A percentile compares a stretch with the other conserved stretches of the same genome.
These are phyloP conservation scores for Gautieria morchelliformis DNA, from an alignment of 768 basidiomycete genomes.

Conservation along the genomic window DNA sequence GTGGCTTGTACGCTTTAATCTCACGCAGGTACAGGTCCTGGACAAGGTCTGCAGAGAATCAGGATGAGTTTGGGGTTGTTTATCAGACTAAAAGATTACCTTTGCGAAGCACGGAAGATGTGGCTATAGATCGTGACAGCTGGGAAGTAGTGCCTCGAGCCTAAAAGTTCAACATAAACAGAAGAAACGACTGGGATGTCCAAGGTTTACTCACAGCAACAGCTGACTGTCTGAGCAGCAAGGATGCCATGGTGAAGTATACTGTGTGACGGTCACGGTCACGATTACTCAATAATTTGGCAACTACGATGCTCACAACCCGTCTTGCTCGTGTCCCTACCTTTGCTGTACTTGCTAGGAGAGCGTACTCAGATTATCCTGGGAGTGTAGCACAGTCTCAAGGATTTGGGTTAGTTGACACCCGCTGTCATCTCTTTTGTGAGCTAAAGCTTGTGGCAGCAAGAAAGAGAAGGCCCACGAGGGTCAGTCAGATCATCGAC, in stretches of 20 bases:
- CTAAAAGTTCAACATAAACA: not conserved
- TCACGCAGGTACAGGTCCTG: conserved; percentile 89
- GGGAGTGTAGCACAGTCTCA: conserved; percentile 53
- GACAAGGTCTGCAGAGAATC: conserved; percentile 66
- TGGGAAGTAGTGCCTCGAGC: not conserved
- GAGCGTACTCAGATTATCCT: conserved; percentile 26
- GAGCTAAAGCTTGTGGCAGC: conserved; percentile 28
- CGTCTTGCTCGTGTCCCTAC: conserved; percentile 31
- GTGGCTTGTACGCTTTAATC: conserved; percentile 82
- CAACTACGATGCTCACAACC: conserved; percentile 32
- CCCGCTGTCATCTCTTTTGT: not conserved
- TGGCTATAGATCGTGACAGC: conserved; percentile 42
- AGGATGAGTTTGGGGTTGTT: conserved; percentile 9
- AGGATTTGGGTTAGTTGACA: conserved; percentile 45
- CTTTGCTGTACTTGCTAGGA: conserved; percentile 25
- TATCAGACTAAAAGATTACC: conserved; percentile 33
- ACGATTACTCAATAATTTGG: conserved; percentile 11
- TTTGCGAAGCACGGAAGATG: conserved; percentile 51
- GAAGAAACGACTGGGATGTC: not conserved
- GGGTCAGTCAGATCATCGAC: conserved; percentile 25
- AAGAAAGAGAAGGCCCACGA: conserved; percentile 71
- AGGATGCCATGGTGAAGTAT: not conserved
- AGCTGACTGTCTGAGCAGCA: conserved; percentile 5
- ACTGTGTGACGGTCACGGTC: conserved; percentile 3
- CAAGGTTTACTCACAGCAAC: not conserved